Evolutionary conservation across 1,139 yeast species (phyloP).

Genomic region (Candida mesenterica): DNA sequence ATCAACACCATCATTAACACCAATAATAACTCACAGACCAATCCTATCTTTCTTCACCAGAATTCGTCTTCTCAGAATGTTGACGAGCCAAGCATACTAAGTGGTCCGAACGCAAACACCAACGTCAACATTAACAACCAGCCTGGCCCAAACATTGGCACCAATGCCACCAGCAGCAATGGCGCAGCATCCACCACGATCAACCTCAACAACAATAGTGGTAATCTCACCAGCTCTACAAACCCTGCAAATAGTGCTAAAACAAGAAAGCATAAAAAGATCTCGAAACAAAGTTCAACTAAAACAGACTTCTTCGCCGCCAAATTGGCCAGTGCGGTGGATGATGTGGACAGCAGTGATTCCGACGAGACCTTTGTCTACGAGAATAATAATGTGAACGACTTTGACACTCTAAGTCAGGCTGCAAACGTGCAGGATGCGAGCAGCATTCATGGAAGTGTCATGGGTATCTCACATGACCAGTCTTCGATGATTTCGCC

Average conservation of each 20-base stretch:
- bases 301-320: constrained; percentile 95
- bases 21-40: neutral
- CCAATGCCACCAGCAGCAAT: neutral
- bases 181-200: neutral
- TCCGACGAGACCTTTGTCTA: constrained; percentile 94
- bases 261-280: constrained; percentile 12
- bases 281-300: constrained; percentile 36
- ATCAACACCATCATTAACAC: neutral
- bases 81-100: neutral
- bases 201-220: constrained; percentile 1
- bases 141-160: neutral
- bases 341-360: constrained; percentile 81
- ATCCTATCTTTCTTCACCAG: neutral
- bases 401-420: constrained; percentile 16
- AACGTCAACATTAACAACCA: neutral
- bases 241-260: neutral
- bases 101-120: neutral
- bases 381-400: constrained; percentile 48
- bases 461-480: constrained; percentile 1
- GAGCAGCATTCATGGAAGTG: constrained; percentile 14
- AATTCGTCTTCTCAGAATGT: neutral
- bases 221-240: neutral
- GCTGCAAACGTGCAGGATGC: constrained; percentile 4
- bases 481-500: neutral
- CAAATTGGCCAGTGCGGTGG: constrained; percentile 88